Evolutionary conservation across 2,329 filamentous ascomycete species (phyloP), one percentile per base, ranked within the genome.

Genomic region (Nemania sp.): DNA sequence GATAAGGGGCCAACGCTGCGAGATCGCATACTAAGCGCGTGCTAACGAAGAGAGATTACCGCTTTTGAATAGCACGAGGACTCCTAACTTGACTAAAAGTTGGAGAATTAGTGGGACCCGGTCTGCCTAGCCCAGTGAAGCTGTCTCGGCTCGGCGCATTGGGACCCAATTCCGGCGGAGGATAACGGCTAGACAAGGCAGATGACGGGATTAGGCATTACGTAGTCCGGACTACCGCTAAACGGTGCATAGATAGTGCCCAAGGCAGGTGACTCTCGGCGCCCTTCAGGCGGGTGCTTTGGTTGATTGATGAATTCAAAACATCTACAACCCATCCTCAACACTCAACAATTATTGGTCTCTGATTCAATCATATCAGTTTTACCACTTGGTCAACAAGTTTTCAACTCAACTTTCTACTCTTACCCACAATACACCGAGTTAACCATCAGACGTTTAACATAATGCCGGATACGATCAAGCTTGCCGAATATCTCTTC

Each of bases 401-500:
- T 5, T n/a, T 8, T 5, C 47, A 26, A 32, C 51, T 32, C 35
- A 18, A 13, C 27, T 29, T 53, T 32, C 20, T 32, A 2, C 5
- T 32, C 51, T 7, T 11, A 32, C 18, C 26, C 10, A 11, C 15
- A 13, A 13, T 32, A 45, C 8, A 45, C 22, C 18, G 24, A 49
- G 3, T 13, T 27, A 11, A 18, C n/a, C 41, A 32, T 32, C 35
- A 11, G 11, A 45, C 41, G 18, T 18, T 15, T 2, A n/a, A 32
- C 26, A 67, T 20, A 63, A 71, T 72, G 70, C 41, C 64, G 7
- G 49, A 57, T 20, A 70, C 60, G 38, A 68, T 78, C 27, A 73
- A 72, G 61, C 72, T 80, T 22, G 78, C 76, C 47, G 72, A 78
- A 4, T 81, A 81, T 62, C 73, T 82, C 20, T 79, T 82, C 72